phyloP scores from a whole-genome alignment of 1,284 basidiomycete genomes.

The Pyrrhoderma lamaoense region DNA sequence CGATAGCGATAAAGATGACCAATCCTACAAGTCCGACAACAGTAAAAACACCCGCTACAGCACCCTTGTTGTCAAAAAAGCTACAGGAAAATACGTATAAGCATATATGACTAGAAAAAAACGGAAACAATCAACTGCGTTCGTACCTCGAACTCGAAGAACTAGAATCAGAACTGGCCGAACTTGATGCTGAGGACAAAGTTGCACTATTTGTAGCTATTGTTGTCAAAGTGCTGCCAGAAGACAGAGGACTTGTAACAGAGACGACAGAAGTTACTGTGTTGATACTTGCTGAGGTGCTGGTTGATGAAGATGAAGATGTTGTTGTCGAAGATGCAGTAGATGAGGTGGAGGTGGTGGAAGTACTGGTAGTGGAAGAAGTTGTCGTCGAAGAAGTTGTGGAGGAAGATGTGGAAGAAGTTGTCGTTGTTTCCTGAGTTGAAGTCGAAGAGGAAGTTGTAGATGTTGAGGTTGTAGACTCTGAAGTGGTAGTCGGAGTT shows the following conservation, averaged over 20 bases:
- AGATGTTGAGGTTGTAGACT: background rate
- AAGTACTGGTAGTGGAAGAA: slow-evolving; percentile 18
- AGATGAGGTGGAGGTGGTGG: slow-evolving; percentile 17
- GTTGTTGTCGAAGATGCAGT: slow-evolving; percentile 14
- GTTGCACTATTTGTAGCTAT: background rate
- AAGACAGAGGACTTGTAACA: slow-evolving; percentile 15
- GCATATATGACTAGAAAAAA: background rate
- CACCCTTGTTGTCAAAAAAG: slow-evolving; percentile 64
- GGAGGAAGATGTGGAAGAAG: slow-evolving; percentile 12
- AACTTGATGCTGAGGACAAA: background rate
- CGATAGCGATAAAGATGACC: slow-evolving; percentile 43
- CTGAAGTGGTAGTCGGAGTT: background rate
- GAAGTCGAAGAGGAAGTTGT: background rate
- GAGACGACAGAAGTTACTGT: slow-evolving; percentile 14
- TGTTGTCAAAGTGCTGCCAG: slow-evolving; percentile 3
- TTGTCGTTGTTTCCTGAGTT: background rate
- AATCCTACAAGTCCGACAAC: slow-evolving; percentile 56
- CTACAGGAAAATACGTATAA: slow-evolving; percentile 29
- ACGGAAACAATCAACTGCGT: background rate
- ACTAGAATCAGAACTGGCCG: background rate
- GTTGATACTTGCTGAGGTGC: slow-evolving; percentile 12
- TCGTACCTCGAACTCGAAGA: slow-evolving; percentile 1
- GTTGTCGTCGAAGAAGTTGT: slow-evolving; percentile 18
- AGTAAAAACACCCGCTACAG: slow-evolving; percentile 61
- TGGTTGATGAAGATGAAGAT: slow-evolving; percentile 7